Evolutionary conservation across 768 basidiomycete genomes (phyloP).

Genomic region (Xerocomus brunneocitrinus): DNA sequence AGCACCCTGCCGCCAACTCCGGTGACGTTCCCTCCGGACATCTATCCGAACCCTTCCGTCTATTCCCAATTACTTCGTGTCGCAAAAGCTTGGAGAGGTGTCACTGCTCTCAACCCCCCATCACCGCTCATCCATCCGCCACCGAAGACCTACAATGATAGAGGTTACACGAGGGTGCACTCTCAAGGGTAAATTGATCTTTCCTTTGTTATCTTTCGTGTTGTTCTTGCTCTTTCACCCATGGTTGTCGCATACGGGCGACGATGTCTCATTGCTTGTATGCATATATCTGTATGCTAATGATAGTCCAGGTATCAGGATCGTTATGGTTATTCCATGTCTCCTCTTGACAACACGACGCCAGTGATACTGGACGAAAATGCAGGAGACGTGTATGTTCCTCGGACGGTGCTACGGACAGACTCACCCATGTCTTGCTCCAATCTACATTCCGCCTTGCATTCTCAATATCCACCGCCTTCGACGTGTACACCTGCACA

Average conservation of each 20-base stretch:
- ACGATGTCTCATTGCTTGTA: constrained; percentile 9
- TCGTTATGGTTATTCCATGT: constrained; percentile 26
- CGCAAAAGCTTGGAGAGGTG: constrained; percentile 62
- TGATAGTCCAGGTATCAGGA: constrained; percentile 23
- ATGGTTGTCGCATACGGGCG: constrained; percentile 13
- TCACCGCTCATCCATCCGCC: constrained; percentile 16
- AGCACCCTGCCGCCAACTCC: constrained; percentile 18
- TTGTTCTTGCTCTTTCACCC: background rate
- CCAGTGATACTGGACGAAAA: constrained; percentile 34
- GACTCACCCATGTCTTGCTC: constrained; percentile 11
- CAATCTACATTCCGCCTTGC: background rate
- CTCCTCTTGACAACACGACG: constrained; percentile 28
- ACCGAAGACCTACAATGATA: constrained; percentile 21
- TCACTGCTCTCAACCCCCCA: constrained; percentile 48
- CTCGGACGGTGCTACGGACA: constrained; percentile 23
- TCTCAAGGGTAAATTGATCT: constrained; percentile 26
- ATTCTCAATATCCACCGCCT: constrained; percentile 6
- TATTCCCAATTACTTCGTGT: constrained; percentile 51
- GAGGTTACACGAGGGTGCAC: constrained; percentile 19
- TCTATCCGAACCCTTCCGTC: constrained; percentile 32
- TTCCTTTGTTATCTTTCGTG: background rate
- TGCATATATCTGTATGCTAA: constrained; percentile 15
- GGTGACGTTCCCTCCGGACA: constrained; percentile 37
- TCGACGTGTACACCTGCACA: constrained; percentile 21
- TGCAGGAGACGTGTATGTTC: constrained; percentile 13